Percentiles rank a stretch among this genome's conserved stretches.
phyloP scores from a whole-genome alignment of 257 asterid genomes.

The Ajuga chamaepitys region DNA sequence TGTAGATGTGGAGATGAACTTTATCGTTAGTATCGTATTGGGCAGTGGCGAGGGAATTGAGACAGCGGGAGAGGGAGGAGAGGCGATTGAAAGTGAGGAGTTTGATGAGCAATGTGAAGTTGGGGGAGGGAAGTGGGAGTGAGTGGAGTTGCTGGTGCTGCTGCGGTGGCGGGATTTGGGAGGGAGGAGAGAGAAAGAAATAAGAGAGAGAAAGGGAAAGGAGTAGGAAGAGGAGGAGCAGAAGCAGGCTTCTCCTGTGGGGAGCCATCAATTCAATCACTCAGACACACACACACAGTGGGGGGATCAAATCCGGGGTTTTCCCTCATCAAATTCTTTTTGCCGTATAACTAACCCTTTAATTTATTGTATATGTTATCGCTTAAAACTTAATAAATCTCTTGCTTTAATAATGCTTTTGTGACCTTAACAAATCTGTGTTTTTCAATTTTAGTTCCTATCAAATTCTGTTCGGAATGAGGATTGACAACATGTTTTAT shows the following conservation, averaged over 20 bases:
- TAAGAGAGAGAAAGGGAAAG: constrained; percentile 42
- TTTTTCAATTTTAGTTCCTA: no score
- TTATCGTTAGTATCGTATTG: constrained; percentile 50
- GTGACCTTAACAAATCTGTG: no score
- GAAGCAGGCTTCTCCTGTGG: not conserved
- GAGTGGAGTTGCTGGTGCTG: constrained; percentile 27
- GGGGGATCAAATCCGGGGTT: no score
- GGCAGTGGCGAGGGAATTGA: constrained; percentile 65
- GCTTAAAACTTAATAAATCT: no score
- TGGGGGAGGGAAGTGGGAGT: constrained; percentile 21
- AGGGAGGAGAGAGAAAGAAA: constrained; percentile 26
- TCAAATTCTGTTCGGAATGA: no score
- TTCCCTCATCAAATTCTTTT: no score
- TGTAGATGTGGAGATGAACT: constrained; percentile 68
- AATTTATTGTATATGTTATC: no score
- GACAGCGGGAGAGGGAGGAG: constrained; percentile 78
- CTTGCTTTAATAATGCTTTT: no score
- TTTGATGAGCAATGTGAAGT: constrained; percentile 76
- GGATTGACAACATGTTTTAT: no score
- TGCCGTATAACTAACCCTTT: no score
- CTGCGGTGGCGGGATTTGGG: constrained; percentile 27
- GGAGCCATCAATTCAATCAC: constrained; percentile 8
- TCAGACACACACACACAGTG: no score
- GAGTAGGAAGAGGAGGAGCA: constrained; percentile 26
- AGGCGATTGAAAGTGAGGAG: constrained; percentile 79